These are phyloP conservation scores for Chenopodium album DNA, from an alignment of 148 eudicot species.

Conservation along the genomic window DNA sequence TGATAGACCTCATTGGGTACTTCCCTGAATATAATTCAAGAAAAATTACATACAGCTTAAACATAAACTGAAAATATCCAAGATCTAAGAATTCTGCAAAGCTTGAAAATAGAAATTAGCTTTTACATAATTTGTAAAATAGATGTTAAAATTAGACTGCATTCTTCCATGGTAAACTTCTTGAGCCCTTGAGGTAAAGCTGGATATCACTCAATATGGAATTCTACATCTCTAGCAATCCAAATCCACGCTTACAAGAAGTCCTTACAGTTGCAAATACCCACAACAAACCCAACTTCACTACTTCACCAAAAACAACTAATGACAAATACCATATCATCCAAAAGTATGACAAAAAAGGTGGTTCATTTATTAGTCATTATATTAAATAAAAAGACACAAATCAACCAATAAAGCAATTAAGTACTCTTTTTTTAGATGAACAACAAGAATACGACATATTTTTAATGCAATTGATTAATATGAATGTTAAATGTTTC, in stretches of 20 bases:
- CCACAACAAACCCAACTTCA: background rate
- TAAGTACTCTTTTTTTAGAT: background rate
- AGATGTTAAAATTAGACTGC: background rate
- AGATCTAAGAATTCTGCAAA: background rate
- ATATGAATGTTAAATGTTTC: background rate
- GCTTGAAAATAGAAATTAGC: background rate
- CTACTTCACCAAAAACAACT: background rate
- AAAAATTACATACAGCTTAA: background rate
- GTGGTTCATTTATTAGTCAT: background rate
- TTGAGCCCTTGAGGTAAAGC: background rate
- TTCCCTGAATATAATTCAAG: slow-evolving; percentile 49
- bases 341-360: background rate
- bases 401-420: background rate
- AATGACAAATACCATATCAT: background rate
- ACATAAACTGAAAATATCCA: background rate
- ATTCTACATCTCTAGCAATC: background rate
- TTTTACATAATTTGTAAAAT: background rate
- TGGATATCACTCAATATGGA: background rate
- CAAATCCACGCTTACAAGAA: background rate
- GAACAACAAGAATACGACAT: background rate
- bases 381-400: background rate
- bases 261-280: background rate
- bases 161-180: background rate
- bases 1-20: slow-evolving; percentile 84
- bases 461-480: background rate